These are phyloP conservation scores for Russula earlei DNA, from an alignment of 768 basidiomycete genomes.

Conservation along the genomic window DNA sequence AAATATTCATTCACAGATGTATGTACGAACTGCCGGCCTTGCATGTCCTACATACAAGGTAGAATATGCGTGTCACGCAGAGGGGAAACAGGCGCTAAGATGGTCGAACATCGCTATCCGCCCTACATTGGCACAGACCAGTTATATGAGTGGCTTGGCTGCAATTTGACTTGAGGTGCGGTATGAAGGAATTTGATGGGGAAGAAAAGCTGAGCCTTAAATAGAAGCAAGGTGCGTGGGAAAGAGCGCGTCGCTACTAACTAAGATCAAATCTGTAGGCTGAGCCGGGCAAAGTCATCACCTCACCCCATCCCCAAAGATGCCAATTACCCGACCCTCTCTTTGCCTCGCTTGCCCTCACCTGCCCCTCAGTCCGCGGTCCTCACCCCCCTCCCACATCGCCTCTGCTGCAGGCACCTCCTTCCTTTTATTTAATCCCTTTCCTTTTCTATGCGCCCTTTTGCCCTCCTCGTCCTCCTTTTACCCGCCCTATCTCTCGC, in stretches of 20 bases:
- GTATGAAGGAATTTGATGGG: not conserved
- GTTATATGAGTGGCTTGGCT: slow-evolving; percentile 11
- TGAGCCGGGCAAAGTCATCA: too few relatives aligned
- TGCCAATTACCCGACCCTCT: too few relatives aligned
- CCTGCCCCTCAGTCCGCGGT: too few relatives aligned
- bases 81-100: slow-evolving; percentile 17
- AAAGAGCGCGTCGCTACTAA: too few relatives aligned
- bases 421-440: not conserved
- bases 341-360: too few relatives aligned
- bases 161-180: slow-evolving; percentile 23
- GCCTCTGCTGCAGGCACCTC: not conserved
- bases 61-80: slow-evolving; percentile 6
- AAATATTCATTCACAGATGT: not conserved
- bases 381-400: not conserved
- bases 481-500: slow-evolving; percentile 23
- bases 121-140: slow-evolving; percentile 22
- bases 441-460: slow-evolving; percentile 5
- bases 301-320: too few relatives aligned
- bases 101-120: slow-evolving; percentile 14
- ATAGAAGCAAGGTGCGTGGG: not conserved
- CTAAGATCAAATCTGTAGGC: too few relatives aligned
- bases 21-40: slow-evolving; percentile 21
- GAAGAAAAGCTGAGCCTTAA: not conserved
- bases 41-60: slow-evolving; percentile 4
- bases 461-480: slow-evolving; percentile 12